phyloP scores from a whole-genome alignment of 805 yeast species.

The Pichia phayaonensis region DNA sequence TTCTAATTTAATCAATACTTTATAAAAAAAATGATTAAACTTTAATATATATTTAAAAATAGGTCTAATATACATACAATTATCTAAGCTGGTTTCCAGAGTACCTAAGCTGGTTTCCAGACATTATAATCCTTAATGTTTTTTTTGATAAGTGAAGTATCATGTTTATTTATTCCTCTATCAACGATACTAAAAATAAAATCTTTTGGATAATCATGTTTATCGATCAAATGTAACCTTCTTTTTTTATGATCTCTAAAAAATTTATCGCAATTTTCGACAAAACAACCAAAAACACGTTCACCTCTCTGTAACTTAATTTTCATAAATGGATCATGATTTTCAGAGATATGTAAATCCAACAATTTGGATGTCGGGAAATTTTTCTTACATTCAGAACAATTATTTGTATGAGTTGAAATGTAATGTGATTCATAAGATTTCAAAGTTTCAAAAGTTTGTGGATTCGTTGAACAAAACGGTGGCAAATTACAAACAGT shows the following conservation, averaged over 20 bases:
- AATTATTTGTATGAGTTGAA: conserved; percentile 23
- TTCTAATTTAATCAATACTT: background rate
- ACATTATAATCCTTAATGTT: conserved; percentile 9
- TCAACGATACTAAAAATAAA: conserved; percentile 25
- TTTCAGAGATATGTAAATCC: conserved; percentile 43
- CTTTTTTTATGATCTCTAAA: conserved; percentile 36
- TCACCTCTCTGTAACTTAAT: conserved; percentile 33
- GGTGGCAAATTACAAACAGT: conserved; percentile 21
- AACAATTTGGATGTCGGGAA: conserved; percentile 39
- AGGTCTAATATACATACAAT: background rate
- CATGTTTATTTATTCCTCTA: conserved; percentile 18
- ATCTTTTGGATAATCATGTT: conserved; percentile 41
- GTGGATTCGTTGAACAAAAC: conserved; percentile 11
- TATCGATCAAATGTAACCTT: conserved; percentile 40
- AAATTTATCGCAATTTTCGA: conserved; percentile 31
- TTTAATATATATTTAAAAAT: background rate
- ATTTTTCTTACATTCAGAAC: conserved; percentile 31
- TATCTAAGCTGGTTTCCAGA: conserved; percentile 13
- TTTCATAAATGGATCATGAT: conserved; percentile 41
- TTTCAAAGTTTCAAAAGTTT: conserved; percentile 5
- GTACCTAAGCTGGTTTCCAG: conserved; percentile 12
- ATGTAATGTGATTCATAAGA: conserved; percentile 23
- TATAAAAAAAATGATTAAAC: background rate
- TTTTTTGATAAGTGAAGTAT: conserved; percentile 18
- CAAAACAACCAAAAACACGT: conserved; percentile 36